These are phyloP conservation scores for Ceratocystis lukuohia DNA, from an alignment of 2,329 filamentous ascomycete species.

Conservation along the genomic window DNA sequence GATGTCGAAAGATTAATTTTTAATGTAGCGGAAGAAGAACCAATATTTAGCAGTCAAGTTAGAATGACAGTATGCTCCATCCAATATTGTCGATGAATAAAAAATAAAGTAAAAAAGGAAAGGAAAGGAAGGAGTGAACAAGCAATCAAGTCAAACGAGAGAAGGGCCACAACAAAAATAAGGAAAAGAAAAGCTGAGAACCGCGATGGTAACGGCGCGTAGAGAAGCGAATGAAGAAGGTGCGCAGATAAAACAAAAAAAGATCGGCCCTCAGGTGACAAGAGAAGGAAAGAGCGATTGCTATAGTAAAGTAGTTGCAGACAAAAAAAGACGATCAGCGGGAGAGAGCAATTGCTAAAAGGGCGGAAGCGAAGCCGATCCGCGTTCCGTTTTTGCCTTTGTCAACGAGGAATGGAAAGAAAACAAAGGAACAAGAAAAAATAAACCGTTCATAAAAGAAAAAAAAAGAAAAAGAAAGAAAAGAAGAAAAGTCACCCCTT, in stretches of 20 bases:
- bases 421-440: constrained; percentile 19
- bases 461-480: constrained; percentile 19
- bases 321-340: not conserved
- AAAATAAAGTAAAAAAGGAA: not conserved
- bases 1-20: not conserved
- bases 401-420: constrained; percentile 14
- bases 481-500: constrained; percentile 14
- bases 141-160: too few species aligned
- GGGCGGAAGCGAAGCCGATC: constrained; percentile 10
- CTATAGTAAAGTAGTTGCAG: not conserved
- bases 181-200: not conserved
- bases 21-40: not conserved
- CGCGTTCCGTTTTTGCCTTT: constrained; percentile 10
- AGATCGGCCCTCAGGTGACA: not conserved
- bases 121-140: not conserved
- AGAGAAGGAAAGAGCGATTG: constrained; percentile 8
- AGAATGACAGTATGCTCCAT: not conserved
- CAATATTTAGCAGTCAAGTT: not conserved
- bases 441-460: constrained; percentile 14
- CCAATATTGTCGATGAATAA: not conserved
- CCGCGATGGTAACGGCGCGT: too few species aligned
- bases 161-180: not conserved
- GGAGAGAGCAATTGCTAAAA: not conserved
- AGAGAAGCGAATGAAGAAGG: too few species aligned
- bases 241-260: not conserved